Evolutionary conservation across 352 stramenopile genomes (phyloP), one percentile per base, ranked within the genome.

Genomic region (Phytophthora capsici): DNA sequence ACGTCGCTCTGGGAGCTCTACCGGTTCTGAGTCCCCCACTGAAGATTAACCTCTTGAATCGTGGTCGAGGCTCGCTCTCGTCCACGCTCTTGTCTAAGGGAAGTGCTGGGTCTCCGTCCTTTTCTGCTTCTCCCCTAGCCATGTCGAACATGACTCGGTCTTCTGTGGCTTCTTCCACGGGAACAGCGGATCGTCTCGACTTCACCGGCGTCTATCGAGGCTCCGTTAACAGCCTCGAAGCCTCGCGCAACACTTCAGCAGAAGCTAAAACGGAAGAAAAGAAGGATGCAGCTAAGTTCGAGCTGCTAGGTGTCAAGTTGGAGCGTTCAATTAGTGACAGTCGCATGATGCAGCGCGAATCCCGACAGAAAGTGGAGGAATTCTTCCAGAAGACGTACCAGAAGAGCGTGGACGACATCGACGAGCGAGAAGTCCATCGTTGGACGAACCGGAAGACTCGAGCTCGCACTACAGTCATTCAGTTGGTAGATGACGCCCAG

Each of bases 131-230:
- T 16, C 55, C 64, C 17, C 12, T 72, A 23, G 54, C 48, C 1
- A 37, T 68, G 48, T 57, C 45, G 41, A 73, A 34, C 22, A 67
- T 50, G 36, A 28, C 17, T 58, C 66, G 61, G 36, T 77, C 54
- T n/a, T 73, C 50, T 52, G 46, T 58, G 26, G 62, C 58, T 0
- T 78, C 70, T n/a, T 66, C 64, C 20, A 65, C 41, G 1, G 66
- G 49, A 3, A 78, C 66, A 12, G 77, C 73, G n/a, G 71, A 73
- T 23, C 58, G 48, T 8, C 57, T 88, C 0, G 79, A 88, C 45
- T 88, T 86, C 47, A 88, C 79, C 2, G 79, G 79, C 0, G 76
- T 88, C 0, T 88, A 79, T 25, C 55, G 78, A 10, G 77, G 72
- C 0, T 80, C 78, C 0, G 51, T 51, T 3, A 75, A 78, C 25